phyloP scores from a whole-genome alignment of 73 alveolate genomes.

The Paramecium sexaurelia region DNA sequence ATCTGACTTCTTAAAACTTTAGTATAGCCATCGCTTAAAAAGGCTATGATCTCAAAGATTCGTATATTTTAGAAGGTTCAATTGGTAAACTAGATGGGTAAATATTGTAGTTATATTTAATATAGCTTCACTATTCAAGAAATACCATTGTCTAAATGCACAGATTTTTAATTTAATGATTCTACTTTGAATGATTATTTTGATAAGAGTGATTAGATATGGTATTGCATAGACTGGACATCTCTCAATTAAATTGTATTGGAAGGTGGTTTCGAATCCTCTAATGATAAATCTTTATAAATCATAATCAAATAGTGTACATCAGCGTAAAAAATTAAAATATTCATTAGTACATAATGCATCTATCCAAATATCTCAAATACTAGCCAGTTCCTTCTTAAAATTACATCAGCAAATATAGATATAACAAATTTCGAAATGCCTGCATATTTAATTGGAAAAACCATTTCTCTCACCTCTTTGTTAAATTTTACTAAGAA shows the following conservation, averaged over 20 bases:
- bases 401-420: not conserved
- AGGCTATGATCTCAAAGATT: not conserved
- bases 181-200: not conserved
- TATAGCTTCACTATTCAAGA: not conserved
- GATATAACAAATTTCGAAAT: not conserved
- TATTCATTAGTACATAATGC: not conserved
- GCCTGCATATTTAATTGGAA: not conserved
- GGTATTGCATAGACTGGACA: not conserved
- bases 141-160: not conserved
- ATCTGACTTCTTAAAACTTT: not conserved
- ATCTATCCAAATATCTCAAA: not conserved
- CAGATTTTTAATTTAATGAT: not conserved
- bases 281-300: not conserved
- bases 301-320: not conserved
- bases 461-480: not conserved
- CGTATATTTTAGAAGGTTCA: not conserved
- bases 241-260: not conserved
- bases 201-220: not conserved
- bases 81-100: not conserved
- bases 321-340: not conserved
- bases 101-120: not conserved
- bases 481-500: not conserved
- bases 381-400: not conserved
- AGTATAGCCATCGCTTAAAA: not conserved
- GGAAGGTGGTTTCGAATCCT: constrained; percentile 28